Evolutionary conservation across 345 rosid species (phyloP), one percentile per base, ranked within the genome.

Genomic region (Anacardium occidentale): DNA sequence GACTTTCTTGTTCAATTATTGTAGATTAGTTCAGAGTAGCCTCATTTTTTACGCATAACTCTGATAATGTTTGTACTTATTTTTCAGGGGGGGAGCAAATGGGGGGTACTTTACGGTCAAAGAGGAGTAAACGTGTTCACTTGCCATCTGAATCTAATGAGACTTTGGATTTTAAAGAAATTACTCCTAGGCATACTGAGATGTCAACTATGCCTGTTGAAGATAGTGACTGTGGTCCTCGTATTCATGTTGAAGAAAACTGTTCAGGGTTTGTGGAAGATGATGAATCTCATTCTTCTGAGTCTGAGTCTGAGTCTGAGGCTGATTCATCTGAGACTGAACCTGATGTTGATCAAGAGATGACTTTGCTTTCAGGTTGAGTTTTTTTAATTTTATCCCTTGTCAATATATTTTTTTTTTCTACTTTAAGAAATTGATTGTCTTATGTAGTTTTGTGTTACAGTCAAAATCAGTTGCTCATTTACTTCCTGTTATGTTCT

Each of bases 251-350:
- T 75, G 92, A 82, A 79, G 84, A 73, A 68, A 81, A 78, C 72
- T 73, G 85, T 70, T 84, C 86, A 56, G 89, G 84, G 26, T 82
- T 83, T 45, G 58, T 81, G 84, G 90, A 90, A 76, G 89, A 80
- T 74, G 70, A 60, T 71, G 94, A 81, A 76, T 81, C 84, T 62
- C 91, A 79, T 54, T 83, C 86, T 75, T 82, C 92, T 42, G 94
- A 81, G 73, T 85, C 91, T 34, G 86, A 79, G 64, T 82, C 85
- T 34, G 87, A 79, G 64, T 82, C 85, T 9, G 84, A 85, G 70
- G 81, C 89, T 78, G 97, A 89, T 78, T 89, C 96, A 58, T 91
- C 97, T 42, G 92, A 90, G 79, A 93, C 97, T 75, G 97, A 91
- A 77, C 86, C 86, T 62, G 94, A 91, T 77, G 81, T 88, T 59